Percentiles rank a stretch among this genome's conserved stretches.
Evolutionary conservation across 371 early-diverging fungal genomes (phyloP).

Genomic region (Mucor racemosus): DNA sequence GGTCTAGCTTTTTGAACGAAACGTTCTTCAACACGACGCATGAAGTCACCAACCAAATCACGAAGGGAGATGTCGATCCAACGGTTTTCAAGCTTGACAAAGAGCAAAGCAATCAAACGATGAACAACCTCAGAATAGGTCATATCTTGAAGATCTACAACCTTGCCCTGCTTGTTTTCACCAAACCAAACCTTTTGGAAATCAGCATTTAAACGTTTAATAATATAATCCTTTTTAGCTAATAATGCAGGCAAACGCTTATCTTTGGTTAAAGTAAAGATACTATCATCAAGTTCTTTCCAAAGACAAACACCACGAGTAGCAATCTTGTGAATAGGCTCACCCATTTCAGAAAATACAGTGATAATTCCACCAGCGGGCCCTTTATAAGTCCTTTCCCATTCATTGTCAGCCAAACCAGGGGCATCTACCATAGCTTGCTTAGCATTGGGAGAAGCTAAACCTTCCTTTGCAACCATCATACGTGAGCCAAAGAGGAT

Average conservation of each 20-base stretch:
- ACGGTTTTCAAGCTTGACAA: constrained; percentile 74
- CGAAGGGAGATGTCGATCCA: constrained; percentile 91
- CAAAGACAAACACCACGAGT: constrained; percentile 93
- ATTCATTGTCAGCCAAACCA: constrained; percentile 85
- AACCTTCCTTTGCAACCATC: constrained; percentile 94
- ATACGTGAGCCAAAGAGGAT: constrained; percentile 92
- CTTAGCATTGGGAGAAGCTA: constrained; percentile 86
- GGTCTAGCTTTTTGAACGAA: constrained; percentile 63
- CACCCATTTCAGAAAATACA: constrained; percentile 93
- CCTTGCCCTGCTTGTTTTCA: constrained; percentile 75
- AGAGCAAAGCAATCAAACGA: constrained; percentile 85
- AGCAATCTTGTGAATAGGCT: constrained; percentile 97
- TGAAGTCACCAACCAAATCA: constrained; percentile 85
- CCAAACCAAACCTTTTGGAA: constrained; percentile 96
- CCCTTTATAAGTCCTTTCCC: constrained; percentile 94
- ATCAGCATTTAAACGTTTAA: constrained; percentile 89
- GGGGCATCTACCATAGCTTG: constrained; percentile 90
- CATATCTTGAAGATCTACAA: constrained; percentile 88
- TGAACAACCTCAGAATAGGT: constrained; percentile 90
- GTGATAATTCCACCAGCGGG: constrained; percentile 92
- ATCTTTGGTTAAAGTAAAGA: constrained; percentile 88
- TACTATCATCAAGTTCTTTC: constrained; percentile 94
- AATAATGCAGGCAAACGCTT: constrained; percentile 82
- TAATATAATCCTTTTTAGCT: constrained; percentile 92
- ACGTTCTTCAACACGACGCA: constrained; percentile 91